These are phyloP conservation scores for Penicillium fimorum DNA, from an alignment of 495 filamentous ascomycete species.

Conservation along the genomic window DNA sequence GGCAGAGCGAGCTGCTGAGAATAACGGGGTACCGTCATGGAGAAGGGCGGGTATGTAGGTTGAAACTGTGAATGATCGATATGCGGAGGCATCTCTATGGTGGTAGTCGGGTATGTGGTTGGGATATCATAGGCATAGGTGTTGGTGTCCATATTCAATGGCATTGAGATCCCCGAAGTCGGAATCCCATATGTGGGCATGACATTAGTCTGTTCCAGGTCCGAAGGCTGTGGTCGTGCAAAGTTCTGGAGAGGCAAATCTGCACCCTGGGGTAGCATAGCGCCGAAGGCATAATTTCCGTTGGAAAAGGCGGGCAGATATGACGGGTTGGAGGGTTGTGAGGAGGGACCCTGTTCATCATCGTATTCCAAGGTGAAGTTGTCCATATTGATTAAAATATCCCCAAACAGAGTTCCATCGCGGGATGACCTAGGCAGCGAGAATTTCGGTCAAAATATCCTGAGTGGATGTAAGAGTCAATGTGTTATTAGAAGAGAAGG, in stretches of 20 bases:
- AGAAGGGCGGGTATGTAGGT: conserved; percentile 14
- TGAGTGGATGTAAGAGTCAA: not conserved
- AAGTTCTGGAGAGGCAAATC: conserved; percentile 19
- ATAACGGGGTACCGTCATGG: conserved; percentile 11
- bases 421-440: not conserved
- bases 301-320: conserved; percentile 17
- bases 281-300: conserved; percentile 20
- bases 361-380: conserved; percentile 11
- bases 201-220: conserved; percentile 27
- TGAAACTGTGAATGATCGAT: conserved; percentile 25
- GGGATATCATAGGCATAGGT: conserved; percentile 32
- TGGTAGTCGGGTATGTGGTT: conserved; percentile 22
- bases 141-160: conserved; percentile 25
- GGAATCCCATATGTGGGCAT: conserved; percentile 33
- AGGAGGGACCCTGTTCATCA: conserved; percentile 13
- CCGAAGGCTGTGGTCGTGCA: conserved; percentile 14
- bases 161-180: conserved; percentile 20
- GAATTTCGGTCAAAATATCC: not conserved
- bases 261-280: conserved; percentile 27
- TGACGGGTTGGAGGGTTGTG: conserved; percentile 17
- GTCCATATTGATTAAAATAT: conserved; percentile 6
- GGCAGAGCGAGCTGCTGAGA: not conserved
- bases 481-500: not conserved
- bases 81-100: conserved; percentile 18
- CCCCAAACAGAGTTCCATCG: not conserved